Base-by-base conservation (phyloP, 148 eudicot genomes). In the Nepenthes mirabilis region DNA sequence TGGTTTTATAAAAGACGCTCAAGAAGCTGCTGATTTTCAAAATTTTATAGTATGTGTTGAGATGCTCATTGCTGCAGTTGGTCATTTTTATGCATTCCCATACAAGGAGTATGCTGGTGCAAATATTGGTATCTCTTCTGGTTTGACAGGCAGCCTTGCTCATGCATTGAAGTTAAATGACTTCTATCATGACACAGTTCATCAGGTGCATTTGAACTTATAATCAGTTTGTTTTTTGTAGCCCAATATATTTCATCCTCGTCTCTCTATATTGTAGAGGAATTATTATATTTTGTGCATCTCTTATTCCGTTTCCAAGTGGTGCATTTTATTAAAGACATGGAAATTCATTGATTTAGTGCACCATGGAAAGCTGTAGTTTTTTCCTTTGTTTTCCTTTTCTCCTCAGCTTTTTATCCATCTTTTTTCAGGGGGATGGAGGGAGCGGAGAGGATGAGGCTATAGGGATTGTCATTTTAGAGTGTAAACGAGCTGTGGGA, bases 31-130 rank as follows among this genome's bases (percentile, higher is more conserved):
- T 14, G 84, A 86, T 52, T 82, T 91, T 62, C 98, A 91, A 62
- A 88, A 80, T 68, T 88, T 88, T 52, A 77, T 91, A 66, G 72
- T 91, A 47, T 91, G 98, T 70, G 82, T 91, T 12, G 98, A 91
- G 88, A 91, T 91, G 98, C 95, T 91, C 48, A 80, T 91, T 72
- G 98, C 98, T 66, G 98, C 98, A 7, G 58, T 76, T 50, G 98
- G 96, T 36, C 98, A 91, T 75, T 84, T 91, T 49, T 91, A 69
- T 73, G 98, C 98, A 32, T 91, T 91, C 68, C 98, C 98, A 11
- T 91, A 88, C 85, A 88, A 86, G 78, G 98, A 91, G 58, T 91
- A 91, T 63, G 88, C 96, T 56, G 96, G 95, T 77, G 98, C 98
- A 65, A 91, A 83, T 70, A 83, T 91, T 40, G 96, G 96, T 11